Conservation (phyloP, 371 early-diverging fungal species). For the Batkoa obscura region DNA sequence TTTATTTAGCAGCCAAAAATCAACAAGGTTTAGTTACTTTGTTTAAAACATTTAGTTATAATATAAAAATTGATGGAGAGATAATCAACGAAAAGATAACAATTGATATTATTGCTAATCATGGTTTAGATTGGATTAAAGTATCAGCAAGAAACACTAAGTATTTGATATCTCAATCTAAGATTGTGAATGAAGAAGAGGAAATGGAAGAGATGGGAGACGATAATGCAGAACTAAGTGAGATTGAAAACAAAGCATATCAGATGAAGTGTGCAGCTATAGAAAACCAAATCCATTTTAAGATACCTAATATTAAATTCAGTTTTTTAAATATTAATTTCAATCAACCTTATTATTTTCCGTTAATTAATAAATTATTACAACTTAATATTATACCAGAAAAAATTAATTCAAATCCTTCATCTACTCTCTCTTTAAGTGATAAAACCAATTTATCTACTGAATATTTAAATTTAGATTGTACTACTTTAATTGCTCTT, state of each 20-base stretch:
- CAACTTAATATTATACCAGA: too few species aligned
- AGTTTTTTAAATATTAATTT: not conserved
- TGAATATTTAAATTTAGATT: not conserved
- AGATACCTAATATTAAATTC: not conserved
- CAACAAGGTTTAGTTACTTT: not conserved
- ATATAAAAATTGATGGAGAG: not conserved
- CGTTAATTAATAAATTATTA: too few species aligned
- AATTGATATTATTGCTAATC: not conserved
- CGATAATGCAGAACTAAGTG: not conserved
- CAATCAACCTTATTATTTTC: too few species aligned
- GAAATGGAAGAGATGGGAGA: not conserved
- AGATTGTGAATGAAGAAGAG: not conserved
- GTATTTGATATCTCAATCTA: not conserved
- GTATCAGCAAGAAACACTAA: not conserved
- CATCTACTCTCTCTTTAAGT: not conserved
- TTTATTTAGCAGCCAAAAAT: not conserved
- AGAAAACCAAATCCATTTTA: not conserved
- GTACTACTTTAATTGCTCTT: not conserved
- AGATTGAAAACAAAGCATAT: not conserved
- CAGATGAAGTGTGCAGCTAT: not conserved
- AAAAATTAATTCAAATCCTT: too few species aligned
- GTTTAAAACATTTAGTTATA: not conserved
- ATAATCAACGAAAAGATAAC: not conserved
- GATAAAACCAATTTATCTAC: not conserved
- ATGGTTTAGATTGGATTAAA: not conserved